Evolutionary conservation across 805 yeast species (phyloP).

Genomic region (Hanseniaspora occidentalis): DNA sequence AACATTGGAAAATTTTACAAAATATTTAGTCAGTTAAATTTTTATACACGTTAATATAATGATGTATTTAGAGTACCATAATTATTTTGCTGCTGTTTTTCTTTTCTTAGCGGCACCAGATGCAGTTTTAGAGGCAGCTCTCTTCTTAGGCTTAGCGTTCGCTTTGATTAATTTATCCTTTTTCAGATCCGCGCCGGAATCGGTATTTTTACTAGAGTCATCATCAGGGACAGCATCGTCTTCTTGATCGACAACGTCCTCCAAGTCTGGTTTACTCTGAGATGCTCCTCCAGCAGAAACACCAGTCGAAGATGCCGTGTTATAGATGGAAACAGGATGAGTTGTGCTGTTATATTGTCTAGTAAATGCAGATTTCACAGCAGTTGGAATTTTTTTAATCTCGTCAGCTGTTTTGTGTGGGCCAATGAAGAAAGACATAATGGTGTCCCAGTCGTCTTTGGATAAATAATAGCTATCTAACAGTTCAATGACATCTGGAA

Average conservation of each 20-base stretch:
- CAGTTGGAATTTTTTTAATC: slow-evolving; percentile 55
- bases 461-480: slow-evolving; percentile 83
- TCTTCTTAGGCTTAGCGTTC: slow-evolving; percentile 15
- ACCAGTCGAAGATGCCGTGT: slow-evolving; percentile 50
- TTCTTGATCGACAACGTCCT: slow-evolving; percentile 24
- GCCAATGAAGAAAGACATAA: slow-evolving; percentile 78
- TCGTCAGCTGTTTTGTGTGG: slow-evolving; percentile 31
- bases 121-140: slow-evolving; percentile 10
- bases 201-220: slow-evolving; percentile 14
- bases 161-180: slow-evolving; percentile 25
- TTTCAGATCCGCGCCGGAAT: slow-evolving; percentile 22
- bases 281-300: slow-evolving; percentile 10
- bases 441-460: slow-evolving; percentile 82
- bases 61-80: not conserved
- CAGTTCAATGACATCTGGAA: slow-evolving; percentile 48
- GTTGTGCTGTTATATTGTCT: slow-evolving; percentile 60
- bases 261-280: slow-evolving; percentile 23
- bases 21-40: not conserved
- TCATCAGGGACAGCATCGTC: slow-evolving; percentile 22
- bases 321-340: slow-evolving; percentile 81
- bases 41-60: not conserved
- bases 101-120: slow-evolving; percentile 13
- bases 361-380: slow-evolving; percentile 78
- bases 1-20: no score
- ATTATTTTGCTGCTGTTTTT: slow-evolving; percentile 4